A percentile compares a stretch with the other conserved stretches of the same genome.
phyloP scores from a whole-genome alignment of 352 stramenopile species.

The Phytophthora macrochlamydospora region DNA sequence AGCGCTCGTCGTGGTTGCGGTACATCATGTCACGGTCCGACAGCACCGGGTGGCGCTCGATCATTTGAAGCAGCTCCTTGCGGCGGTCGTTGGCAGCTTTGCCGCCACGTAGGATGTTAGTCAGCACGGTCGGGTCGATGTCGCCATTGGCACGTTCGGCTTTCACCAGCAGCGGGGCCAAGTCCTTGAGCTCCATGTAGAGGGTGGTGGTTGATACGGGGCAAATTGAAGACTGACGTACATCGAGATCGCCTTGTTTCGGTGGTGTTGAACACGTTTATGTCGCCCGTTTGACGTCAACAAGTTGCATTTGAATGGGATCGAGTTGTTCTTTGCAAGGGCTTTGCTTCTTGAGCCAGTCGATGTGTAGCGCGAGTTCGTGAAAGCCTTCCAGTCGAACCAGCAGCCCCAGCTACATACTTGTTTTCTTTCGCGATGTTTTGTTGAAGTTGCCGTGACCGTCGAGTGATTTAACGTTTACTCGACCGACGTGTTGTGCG shows the following conservation, averaged over 20 bases:
- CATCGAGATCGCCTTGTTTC: neutral
- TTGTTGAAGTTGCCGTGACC: slow-evolving; percentile 16
- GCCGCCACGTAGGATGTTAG: slow-evolving; percentile 37
- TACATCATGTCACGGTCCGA: slow-evolving; percentile 51
- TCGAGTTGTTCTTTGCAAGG: neutral
- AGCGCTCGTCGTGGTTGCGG: slow-evolving; percentile 47
- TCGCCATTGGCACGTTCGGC: slow-evolving; percentile 58
- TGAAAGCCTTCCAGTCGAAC: neutral
- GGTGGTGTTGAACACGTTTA: too few relatives aligned
- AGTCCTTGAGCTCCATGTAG: slow-evolving; percentile 56
- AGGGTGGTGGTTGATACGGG: neutral
- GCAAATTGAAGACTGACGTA: slow-evolving; percentile 9
- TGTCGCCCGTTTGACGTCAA: neutral
- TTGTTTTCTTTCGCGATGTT: slow-evolving; percentile 9
- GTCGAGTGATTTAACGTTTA: slow-evolving; percentile 19
- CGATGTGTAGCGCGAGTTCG: too few relatives aligned
- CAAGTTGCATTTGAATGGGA: neutral
- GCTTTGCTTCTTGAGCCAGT: neutral
- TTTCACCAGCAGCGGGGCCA: slow-evolving; percentile 62
- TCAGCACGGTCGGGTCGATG: slow-evolving; percentile 41
- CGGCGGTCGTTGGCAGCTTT: slow-evolving; percentile 41
- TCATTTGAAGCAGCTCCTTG: slow-evolving; percentile 45
- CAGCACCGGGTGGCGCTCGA: slow-evolving; percentile 46
- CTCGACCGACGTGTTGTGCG: slow-evolving; percentile 13
- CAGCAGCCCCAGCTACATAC: neutral